These are phyloP conservation scores for Salisapilia sapeloensis DNA, from an alignment of 352 stramenopile species.

Conservation along the genomic window DNA sequence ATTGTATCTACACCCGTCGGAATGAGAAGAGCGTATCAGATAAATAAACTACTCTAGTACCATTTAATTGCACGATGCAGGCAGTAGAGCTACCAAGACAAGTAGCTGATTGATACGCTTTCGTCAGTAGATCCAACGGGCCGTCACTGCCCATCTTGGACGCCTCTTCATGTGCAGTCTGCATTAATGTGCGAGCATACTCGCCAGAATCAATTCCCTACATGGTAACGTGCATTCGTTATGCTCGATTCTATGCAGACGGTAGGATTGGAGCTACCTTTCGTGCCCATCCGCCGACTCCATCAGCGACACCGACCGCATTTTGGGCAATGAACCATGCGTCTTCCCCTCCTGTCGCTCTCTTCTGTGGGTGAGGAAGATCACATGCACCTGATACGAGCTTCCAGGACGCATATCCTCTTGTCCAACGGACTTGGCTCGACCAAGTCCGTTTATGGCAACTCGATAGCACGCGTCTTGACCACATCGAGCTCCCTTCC, in stretches of 20 bases:
- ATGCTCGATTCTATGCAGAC: background rate
- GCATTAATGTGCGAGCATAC: constrained; percentile 76
- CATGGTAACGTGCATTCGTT: background rate
- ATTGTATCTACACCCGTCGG: constrained; percentile 10
- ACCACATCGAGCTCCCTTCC: no score
- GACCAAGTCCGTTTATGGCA: no score
- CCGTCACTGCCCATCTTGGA: constrained; percentile 4
- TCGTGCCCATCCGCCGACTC: constrained; percentile 72
- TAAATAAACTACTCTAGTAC: constrained; percentile 7
- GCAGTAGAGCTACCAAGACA: constrained; percentile 72
- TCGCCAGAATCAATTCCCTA: constrained; percentile 76
- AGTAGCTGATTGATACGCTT: constrained; percentile 46
- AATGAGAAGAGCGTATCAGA: background rate
- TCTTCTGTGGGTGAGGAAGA: constrained; percentile 74
- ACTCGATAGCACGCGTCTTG: no score
- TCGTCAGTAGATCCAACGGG: constrained; percentile 47
- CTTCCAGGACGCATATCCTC: constrained; percentile 13
- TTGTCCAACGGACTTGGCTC: no score
- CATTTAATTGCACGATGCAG: constrained; percentile 66
- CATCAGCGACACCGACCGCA: constrained; percentile 72
- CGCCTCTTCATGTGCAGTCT: constrained; percentile 15
- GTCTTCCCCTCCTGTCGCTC: constrained; percentile 66
- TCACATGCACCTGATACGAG: constrained; percentile 51
- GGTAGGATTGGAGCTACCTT: constrained; percentile 17
- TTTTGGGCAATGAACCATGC: constrained; percentile 67